Percentiles rank a stretch among this genome's conserved stretches.
Evolutionary conservation across 2,329 filamentous ascomycete genomes (phyloP).

Genomic region (Nothophaeocryptopus gaeumannii): DNA sequence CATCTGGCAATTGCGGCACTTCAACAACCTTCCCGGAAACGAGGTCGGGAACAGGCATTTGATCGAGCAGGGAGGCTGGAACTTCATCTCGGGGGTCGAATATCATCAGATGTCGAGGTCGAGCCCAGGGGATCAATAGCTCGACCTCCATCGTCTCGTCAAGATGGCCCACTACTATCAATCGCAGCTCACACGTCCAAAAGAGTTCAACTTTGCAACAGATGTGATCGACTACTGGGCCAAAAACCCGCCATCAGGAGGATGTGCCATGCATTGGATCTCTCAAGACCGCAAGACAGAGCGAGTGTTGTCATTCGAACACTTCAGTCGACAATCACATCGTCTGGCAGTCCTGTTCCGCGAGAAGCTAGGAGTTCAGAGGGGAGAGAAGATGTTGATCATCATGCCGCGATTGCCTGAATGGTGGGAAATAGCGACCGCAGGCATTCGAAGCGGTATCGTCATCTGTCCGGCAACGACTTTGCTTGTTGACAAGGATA

Average conservation of each 20-base stretch:
- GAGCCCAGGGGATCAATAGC: neutral
- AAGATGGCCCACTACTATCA: slow-evolving; percentile 31
- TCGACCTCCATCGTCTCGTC: neutral
- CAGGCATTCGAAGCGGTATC: slow-evolving; percentile 37
- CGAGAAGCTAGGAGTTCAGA: slow-evolving; percentile 31
- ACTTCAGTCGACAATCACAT: slow-evolving; percentile 40
- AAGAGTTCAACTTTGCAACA: slow-evolving; percentile 41
- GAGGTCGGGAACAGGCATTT: too few species aligned
- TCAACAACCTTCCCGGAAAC: too few species aligned
- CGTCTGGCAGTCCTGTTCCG: slow-evolving; percentile 37
- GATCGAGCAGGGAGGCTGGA: too few species aligned
- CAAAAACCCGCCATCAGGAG: slow-evolving; percentile 23
- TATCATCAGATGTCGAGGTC: too few species aligned
- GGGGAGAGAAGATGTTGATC: slow-evolving; percentile 38
- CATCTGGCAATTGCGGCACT: too few species aligned
- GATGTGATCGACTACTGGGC: slow-evolving; percentile 44
- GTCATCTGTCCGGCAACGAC: slow-evolving; percentile 41
- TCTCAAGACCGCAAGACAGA: slow-evolving; percentile 34
- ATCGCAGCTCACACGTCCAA: slow-evolving; percentile 21
- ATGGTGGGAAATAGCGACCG: slow-evolving; percentile 43
- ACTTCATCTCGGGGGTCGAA: too few species aligned
- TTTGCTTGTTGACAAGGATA: slow-evolving; percentile 40
- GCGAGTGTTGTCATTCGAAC: slow-evolving; percentile 34
- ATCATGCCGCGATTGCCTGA: slow-evolving; percentile 39
- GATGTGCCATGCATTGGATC: slow-evolving; percentile 40